Percentiles rank a stretch among this genome's conserved stretches.
Evolutionary conservation across 306 rosid genomes (phyloP).

Genomic region (Malus sylvestris): DNA sequence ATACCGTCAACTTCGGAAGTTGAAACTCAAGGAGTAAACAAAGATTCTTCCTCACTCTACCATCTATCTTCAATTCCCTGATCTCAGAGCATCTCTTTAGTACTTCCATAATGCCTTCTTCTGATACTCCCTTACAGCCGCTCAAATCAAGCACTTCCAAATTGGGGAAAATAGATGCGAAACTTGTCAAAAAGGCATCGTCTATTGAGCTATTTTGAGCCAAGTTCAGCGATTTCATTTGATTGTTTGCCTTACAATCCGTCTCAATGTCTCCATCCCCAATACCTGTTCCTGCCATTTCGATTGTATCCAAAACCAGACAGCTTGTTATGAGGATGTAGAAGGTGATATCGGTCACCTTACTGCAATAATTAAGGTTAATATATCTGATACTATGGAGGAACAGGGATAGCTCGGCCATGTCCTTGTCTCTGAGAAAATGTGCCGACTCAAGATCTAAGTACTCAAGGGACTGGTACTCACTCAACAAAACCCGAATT

Average conservation of each 20-base stretch:
- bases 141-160: conserved; percentile 45
- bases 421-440: conserved; percentile 32
- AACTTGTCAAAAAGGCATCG: conserved; percentile 5
- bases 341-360: conserved; percentile 35
- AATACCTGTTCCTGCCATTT: conserved; percentile 35
- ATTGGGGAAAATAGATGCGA: conserved; percentile 42
- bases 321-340: conserved; percentile 41
- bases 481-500: conserved; percentile 30
- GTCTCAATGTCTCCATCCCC: neutral
- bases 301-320: conserved; percentile 30
- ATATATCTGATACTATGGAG: conserved; percentile 34
- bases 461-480: conserved; percentile 31
- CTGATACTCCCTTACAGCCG: conserved; percentile 27
- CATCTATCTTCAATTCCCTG: conserved; percentile 33
- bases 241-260: conserved; percentile 17
- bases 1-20: conserved; percentile 38
- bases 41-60: conserved; percentile 18
- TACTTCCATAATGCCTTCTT: conserved; percentile 30
- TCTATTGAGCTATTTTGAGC: conserved; percentile 18
- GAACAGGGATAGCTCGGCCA: conserved; percentile 29
- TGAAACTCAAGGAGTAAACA: conserved; percentile 27
- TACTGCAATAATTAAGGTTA: conserved; percentile 35
- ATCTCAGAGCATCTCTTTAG: conserved; percentile 40
- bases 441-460: conserved; percentile 32
- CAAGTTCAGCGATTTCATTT: conserved; percentile 37